A percentile compares a stretch with the other conserved stretches of the same genome.
These are phyloP conservation scores for Fabrea salina DNA, from an alignment of 169 alveolate genomes.

Conservation along the genomic window DNA sequence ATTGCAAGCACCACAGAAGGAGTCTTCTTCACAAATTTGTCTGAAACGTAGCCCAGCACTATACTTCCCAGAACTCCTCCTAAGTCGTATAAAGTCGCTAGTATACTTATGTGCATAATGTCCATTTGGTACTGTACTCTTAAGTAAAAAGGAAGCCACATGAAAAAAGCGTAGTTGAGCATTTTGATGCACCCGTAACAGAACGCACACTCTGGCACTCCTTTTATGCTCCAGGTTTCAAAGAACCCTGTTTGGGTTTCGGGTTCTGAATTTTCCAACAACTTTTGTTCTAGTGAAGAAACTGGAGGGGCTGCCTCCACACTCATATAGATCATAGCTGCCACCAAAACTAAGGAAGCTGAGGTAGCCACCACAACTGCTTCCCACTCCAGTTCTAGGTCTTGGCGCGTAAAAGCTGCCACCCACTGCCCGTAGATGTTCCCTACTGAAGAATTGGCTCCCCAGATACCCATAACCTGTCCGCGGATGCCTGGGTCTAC, in stretches of 20 bases:
- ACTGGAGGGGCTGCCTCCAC: constrained; percentile 20
- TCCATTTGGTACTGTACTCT: neutral
- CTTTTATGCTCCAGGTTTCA: too few relatives aligned
- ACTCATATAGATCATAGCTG: neutral
- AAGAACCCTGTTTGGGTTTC: neutral
- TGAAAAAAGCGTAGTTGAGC: neutral
- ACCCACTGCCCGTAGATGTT: neutral
- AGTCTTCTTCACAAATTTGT: neutral
- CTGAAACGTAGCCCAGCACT: neutral
- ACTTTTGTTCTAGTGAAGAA: too few relatives aligned
- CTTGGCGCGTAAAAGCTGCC: neutral
- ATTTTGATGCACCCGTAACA: neutral
- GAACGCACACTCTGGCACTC: neutral
- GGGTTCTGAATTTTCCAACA: too few relatives aligned
- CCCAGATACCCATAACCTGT: constrained; percentile 20
- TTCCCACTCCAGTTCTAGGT: too few relatives aligned
- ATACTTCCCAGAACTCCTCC: constrained; percentile 27
- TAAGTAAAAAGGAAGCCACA: neutral
- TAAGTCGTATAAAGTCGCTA: constrained; percentile 11
- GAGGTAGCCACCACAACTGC: constrained; percentile 32
- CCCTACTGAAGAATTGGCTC: neutral
- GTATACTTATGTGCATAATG: neutral
- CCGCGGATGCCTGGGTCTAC: neutral
- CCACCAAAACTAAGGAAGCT: constrained; percentile 11
- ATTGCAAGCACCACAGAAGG: neutral